These are phyloP conservation scores for Aspergillus nomiae DNA, from an alignment of 2,329 filamentous ascomycete species.

Conservation along the genomic window DNA sequence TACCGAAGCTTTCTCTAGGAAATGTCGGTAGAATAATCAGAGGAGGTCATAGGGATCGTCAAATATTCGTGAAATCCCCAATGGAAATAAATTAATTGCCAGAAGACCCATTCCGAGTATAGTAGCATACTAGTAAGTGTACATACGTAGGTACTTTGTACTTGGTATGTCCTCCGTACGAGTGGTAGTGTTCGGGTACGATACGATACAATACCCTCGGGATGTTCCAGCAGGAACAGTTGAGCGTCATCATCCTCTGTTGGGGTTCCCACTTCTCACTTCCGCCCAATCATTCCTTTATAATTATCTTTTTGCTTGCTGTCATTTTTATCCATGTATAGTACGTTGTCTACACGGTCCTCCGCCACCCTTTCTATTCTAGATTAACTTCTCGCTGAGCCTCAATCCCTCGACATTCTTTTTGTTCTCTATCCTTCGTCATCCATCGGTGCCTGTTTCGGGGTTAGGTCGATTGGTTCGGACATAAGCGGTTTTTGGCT, in stretches of 20 bases:
- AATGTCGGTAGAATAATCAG: background rate
- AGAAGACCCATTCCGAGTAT: background rate
- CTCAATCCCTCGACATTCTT: background rate
- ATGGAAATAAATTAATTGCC: background rate
- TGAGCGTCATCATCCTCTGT: background rate
- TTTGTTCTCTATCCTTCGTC: background rate
- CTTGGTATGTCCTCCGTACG: background rate
- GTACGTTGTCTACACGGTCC: background rate
- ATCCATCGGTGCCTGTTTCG: background rate
- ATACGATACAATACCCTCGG: background rate
- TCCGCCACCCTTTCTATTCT: background rate
- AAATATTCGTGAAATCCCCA: background rate
- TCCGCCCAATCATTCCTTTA: background rate
- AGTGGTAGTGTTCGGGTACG: background rate
- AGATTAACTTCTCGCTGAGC: background rate
- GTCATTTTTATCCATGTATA: background rate
- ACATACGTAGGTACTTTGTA: background rate
- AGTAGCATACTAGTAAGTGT: too few relatives aligned
- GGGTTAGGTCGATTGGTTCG: slow-evolving; percentile 12
- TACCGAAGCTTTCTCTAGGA: background rate
- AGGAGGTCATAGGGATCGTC: background rate
- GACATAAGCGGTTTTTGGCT: slow-evolving; percentile 27
- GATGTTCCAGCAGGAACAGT: background rate
- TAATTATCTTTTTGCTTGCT: background rate
- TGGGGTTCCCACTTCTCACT: background rate